These are phyloP conservation scores for Rhizopus delemar DNA, from an alignment of 371 early-diverging fungal species.

Conservation along the genomic window DNA sequence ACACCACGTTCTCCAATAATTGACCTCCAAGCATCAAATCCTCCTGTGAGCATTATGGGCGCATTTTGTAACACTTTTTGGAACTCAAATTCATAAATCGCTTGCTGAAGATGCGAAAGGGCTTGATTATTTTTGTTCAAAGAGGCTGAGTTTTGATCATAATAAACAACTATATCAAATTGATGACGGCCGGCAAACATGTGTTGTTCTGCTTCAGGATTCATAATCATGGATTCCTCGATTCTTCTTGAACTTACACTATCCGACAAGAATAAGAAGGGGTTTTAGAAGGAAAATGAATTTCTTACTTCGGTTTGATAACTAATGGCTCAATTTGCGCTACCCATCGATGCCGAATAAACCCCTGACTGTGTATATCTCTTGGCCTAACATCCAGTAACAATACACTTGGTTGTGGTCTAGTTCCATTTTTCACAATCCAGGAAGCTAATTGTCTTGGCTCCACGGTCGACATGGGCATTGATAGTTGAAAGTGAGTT, in stretches of 20 bases:
- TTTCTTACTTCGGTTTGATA: constrained; percentile 53
- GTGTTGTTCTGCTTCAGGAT: constrained; percentile 51
- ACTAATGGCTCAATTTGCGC: constrained; percentile 75
- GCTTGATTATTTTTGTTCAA: constrained; percentile 20
- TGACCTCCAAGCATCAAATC: constrained; percentile 68
- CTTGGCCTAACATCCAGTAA: constrained; percentile 83
- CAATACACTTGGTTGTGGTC: constrained; percentile 56
- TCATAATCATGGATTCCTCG: constrained; percentile 24
- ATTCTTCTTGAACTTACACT: constrained; percentile 12
- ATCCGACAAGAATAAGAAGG: not conserved
- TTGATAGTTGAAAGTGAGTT: constrained; percentile 26
- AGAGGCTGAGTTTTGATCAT: constrained; percentile 59
- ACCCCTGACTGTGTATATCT: constrained; percentile 68
- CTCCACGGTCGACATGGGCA: constrained; percentile 30
- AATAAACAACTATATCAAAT: constrained; percentile 77
- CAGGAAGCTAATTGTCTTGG: constrained; percentile 48
- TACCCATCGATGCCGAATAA: constrained; percentile 67
- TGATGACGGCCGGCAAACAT: constrained; percentile 67
- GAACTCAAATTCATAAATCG: constrained; percentile 66
- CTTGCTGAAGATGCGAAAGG: constrained; percentile 44
- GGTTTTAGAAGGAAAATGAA: not conserved
- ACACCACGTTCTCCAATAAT: constrained; percentile 45
- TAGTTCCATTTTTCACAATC: constrained; percentile 21
- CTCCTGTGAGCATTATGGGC: constrained; percentile 72
- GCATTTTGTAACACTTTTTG: constrained; percentile 38